Percentiles rank a stretch among this genome's conserved stretches.
Conservation (phyloP, 352 stramenopile species). For the Phytophthora litchii region DNA sequence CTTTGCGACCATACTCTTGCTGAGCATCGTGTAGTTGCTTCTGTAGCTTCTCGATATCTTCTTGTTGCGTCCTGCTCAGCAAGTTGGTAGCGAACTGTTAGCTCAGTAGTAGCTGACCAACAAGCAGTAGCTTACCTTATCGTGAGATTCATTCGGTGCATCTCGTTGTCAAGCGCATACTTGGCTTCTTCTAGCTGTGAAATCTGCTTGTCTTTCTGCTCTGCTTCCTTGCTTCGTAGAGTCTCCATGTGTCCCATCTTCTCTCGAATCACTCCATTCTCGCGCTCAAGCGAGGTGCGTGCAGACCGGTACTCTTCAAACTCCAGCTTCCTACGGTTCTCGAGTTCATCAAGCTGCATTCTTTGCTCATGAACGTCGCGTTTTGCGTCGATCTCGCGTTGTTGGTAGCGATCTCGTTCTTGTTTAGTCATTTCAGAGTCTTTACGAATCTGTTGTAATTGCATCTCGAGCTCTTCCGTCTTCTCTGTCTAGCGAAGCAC, state of each 20-base stretch:
- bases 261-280: constrained; percentile 54
- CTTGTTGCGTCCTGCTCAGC: constrained; percentile 44
- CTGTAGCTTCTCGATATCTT: constrained; percentile 57
- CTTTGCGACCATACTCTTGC: constrained; percentile 51
- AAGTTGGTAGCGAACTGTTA: too few relatives aligned
- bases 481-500: constrained; percentile 43
- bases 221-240: constrained; percentile 44
- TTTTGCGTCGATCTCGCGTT: constrained; percentile 65
- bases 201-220: constrained; percentile 64
- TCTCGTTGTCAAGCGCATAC: constrained; percentile 60
- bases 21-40: constrained; percentile 59
- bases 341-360: constrained; percentile 74
- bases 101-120: background rate
- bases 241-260: constrained; percentile 58
- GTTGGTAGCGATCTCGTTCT: constrained; percentile 67
- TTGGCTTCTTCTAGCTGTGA: constrained; percentile 66
- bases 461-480: constrained; percentile 55
- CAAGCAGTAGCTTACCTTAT: constrained; percentile 36
- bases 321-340: constrained; percentile 62
- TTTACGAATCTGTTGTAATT: constrained; percentile 51
- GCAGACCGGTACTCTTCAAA: constrained; percentile 73
- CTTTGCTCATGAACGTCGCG: constrained; percentile 61
- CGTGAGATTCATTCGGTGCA: constrained; percentile 49
- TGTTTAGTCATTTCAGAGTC: constrained; percentile 52
- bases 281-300: constrained; percentile 57